Base-by-base conservation (phyloP, 371 early-diverging fungal species). In the Mortierella sp. region DNA sequence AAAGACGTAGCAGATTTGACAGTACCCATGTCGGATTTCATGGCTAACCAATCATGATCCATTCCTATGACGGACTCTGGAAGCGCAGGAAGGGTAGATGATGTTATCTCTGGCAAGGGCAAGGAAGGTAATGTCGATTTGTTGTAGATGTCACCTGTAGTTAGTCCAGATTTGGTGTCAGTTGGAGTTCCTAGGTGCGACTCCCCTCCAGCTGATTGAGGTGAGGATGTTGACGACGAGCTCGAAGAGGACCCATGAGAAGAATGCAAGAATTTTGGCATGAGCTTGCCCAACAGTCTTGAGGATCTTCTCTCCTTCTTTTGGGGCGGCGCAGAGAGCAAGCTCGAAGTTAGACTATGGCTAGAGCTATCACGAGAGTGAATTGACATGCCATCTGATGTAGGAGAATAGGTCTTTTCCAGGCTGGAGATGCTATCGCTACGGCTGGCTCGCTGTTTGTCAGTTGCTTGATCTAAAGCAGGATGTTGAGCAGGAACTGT, bases 191-290 rank as follows among this genome's bases (percentile, higher is more conserved):
- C 35, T 35, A 35, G 35, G 6, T 35, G 35, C 35, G 35, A 35
- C 35, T 35, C 35, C 35, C 3, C 20, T 9, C 52, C 26, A 6
- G 71, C 66, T 12, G 62, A 51, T 9, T 66, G 60, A 1, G 74
- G 66, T 11, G 70, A 65, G 2, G 73, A 65, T 5, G 55, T 18
- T 2, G 74, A 32, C 0, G 78, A 60, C 14, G 73, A 73, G 0
- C 57, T 73, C 11, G 70, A 69, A 5, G 78, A 66, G 1, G 49
- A 61, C 1, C 68, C 73, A 12, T 65, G 51, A 54, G 65, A 26
- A 16, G 69, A 30, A 51, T 80, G 80, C 28, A 80, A 22, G 54
- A 80, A 80, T 66, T 75, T 80, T 37, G 80, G 80, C 24, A 80
- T 71, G 8, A 80, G 28, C 43, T 75, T 80, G 12, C 80, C 80